Conservation (phyloP, 352 stramenopile species). For the Globisporangium irregulare region DNA sequence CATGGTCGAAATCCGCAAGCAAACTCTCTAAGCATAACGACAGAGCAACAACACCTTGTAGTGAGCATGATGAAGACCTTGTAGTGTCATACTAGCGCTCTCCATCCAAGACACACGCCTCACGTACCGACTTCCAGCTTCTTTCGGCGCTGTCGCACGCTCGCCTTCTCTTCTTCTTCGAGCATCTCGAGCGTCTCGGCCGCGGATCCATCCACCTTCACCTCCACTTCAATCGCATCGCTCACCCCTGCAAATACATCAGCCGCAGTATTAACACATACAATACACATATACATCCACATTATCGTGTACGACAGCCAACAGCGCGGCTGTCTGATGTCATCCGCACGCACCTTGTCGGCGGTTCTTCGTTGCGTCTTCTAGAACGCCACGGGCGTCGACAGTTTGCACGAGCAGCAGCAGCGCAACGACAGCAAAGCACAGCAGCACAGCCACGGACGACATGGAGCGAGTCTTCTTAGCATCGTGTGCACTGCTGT, state of each 20-base stretch:
- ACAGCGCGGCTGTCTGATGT: background rate
- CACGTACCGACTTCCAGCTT: conserved; percentile 17
- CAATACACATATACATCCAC: background rate
- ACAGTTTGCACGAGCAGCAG: background rate
- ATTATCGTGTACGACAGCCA: background rate
- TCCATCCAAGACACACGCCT: background rate
- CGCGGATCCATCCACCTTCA: conserved; percentile 9
- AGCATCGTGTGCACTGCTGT: background rate
- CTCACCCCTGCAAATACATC: background rate
- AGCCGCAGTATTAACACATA: background rate
- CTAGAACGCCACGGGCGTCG: background rate
- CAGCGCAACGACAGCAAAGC: background rate
- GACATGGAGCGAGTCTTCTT: background rate
- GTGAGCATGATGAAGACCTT: background rate
- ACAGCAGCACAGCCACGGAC: background rate
- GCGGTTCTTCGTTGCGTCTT: background rate
- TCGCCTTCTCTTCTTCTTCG: conserved; percentile 18
- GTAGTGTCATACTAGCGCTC: background rate
- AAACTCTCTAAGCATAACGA: conserved; percentile 44
- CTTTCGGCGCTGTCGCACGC: conserved; percentile 10
- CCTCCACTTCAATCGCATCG: conserved; percentile 10
- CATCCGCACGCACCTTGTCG: background rate
- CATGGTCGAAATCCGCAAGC: conserved; percentile 76
- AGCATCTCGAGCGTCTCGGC: conserved; percentile 21
- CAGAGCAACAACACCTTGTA: background rate